Evolutionary conservation across 2,329 filamentous ascomycete species (phyloP).

Genomic region (Diaporthe capsici): DNA sequence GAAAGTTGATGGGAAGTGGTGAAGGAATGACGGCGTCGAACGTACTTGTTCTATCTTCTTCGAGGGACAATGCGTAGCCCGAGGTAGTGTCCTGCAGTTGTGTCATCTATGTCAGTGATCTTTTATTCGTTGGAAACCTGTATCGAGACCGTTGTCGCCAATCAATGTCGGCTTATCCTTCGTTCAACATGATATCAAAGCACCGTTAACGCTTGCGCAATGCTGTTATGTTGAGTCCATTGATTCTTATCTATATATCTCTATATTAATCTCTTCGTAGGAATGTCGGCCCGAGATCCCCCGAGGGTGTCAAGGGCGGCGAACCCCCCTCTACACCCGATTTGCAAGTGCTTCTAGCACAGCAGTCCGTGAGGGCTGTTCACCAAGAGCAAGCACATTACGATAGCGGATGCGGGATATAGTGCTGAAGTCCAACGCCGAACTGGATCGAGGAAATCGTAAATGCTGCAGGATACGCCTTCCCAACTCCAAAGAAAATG

Average conservation of each 20-base stretch:
- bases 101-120: neutral
- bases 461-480: constrained; percentile 24
- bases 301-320: neutral
- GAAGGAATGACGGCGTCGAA: neutral
- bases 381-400: neutral
- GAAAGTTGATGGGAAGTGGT: neutral
- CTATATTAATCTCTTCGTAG: neutral
- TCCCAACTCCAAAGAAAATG: constrained; percentile 20
- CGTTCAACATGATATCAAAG: neutral
- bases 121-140: neutral
- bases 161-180: neutral
- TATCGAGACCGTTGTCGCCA: neutral
- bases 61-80: no score
- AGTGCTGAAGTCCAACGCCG: constrained; percentile 19
- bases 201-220: neutral
- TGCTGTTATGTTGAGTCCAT: neutral
- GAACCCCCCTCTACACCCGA: neutral
- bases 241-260: neutral
- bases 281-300: neutral
- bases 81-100: neutral
- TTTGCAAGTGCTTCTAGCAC: constrained; percentile 4
- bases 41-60: neutral
- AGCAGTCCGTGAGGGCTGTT: neutral
- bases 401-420: neutral
- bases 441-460: neutral